Evolutionary conservation across 75 land plant species (phyloP), one percentile per base, ranked within the genome.

Genomic region (Pinus taeda): DNA sequence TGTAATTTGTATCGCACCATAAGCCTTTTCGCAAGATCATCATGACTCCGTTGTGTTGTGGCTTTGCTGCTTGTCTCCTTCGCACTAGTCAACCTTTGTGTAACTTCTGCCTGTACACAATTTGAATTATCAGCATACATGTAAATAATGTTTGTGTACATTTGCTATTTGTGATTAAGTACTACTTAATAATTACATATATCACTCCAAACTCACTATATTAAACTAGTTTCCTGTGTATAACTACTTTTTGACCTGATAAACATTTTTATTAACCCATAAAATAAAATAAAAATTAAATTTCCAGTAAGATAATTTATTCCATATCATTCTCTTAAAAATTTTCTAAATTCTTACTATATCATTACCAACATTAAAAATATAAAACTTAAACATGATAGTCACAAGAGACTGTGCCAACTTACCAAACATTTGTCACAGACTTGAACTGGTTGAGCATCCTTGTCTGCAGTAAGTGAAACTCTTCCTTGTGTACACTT

Each of bases 361-460:
- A 33, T 33, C 33, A 33, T 33, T 33, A 33, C 33, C 33, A 33
- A 33, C 33, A 33, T 33, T 33, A 33, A 33, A 33, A 33, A 33
- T 33, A 33, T 33, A 33, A 33, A 1, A 33, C 33, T 33, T 0
- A 33, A 1, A 33, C 33, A 33, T 33, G 33, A 33, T 33, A 33
- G 33, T 1, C 1, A 33, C 1, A 33, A 33, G 33, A 33, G 33
- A 33, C 2, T 33, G 33, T 33, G 1, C 0, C 33, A 33, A 71
- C 85, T 18, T 84, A 96, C 99, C 93, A 94, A 77, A 87, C 99
- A 96, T 59, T 88, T 85, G 76, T 96, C 99, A 83, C 97, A 96
- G 77, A 96, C 99, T 61, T 97, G 87, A 63, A 94, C 99, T 33
- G 67, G 82, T 74, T 87, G 93, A 74, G 98, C 90, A 83, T 90